Percentiles rank a stretch among this genome's conserved stretches.
Evolutionary conservation across 768 basidiomycete species (phyloP).

Genomic region (Pleurotus djamor): DNA sequence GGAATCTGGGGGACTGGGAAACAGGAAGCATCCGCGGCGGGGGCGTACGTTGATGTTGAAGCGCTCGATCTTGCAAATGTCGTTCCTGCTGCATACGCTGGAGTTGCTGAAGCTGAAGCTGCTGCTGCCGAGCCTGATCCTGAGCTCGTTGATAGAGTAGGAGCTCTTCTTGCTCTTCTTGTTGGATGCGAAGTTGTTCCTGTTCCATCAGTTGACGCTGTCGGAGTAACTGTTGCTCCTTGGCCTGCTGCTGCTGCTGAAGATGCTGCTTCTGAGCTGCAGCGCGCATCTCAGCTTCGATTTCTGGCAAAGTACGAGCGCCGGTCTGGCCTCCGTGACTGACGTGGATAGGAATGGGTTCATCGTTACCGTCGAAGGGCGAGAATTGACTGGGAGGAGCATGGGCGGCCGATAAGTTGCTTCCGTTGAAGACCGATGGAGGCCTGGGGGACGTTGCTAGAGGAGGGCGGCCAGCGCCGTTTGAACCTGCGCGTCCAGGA

Average conservation of each 20-base stretch:
- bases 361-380: slow-evolving; percentile 24
- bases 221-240: slow-evolving; percentile 22
- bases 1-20: slow-evolving; percentile 78
- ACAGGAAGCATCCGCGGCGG: slow-evolving; percentile 74
- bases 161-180: slow-evolving; percentile 39
- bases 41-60: slow-evolving; percentile 54
- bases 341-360: slow-evolving; percentile 23
- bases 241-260: slow-evolving; percentile 14
- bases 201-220: slow-evolving; percentile 27
- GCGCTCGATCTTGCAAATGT: slow-evolving; percentile 49
- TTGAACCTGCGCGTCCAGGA: slow-evolving; percentile 47
- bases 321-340: slow-evolving; percentile 34
- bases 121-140: slow-evolving; percentile 45
- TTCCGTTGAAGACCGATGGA: slow-evolving; percentile 1
- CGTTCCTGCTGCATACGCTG: slow-evolving; percentile 43
- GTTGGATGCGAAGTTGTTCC: slow-evolving; percentile 26
- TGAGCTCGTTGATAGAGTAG: slow-evolving; percentile 34
- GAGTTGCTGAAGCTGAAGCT: slow-evolving; percentile 49
- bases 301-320: slow-evolving; percentile 72
- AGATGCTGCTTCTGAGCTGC: slow-evolving; percentile 45
- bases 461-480: slow-evolving; percentile 28
- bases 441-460: slow-evolving; percentile 23
- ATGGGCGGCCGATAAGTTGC: not conserved
- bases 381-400: slow-evolving; percentile 29
- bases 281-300: slow-evolving; percentile 82